Evolutionary conservation across 2,329 filamentous ascomycete genomes (phyloP), one percentile per base, ranked within the genome.

Genomic region (Ophiostoma triangulosporum): DNA sequence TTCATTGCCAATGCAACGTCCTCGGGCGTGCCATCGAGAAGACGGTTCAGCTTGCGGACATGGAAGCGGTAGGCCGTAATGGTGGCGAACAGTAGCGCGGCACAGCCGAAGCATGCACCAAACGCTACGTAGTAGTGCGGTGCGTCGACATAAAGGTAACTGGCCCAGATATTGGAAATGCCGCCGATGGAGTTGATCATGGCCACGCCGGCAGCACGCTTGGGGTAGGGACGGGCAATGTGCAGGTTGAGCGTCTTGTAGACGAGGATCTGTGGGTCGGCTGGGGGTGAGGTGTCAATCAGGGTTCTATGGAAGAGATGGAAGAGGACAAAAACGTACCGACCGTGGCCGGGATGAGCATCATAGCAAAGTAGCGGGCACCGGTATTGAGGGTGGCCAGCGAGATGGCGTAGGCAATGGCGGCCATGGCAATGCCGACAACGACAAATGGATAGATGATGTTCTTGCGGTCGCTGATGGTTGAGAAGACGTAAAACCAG

Each of bases 321-420:
- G 20, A 6, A 14, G 11, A 24, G 3, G n/a, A n/a, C n/a, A n/a
- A n/a, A n/a, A n/a, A 40, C 38, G 22, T 43, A 43, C 38, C 68
- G 1, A 64, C 69, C 6, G 66, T 62, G 52, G 66, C 68, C 0
- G 65, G 68, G 14, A 72, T 55, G 8, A 71, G 63, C 62, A 71
- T 67, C 65, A 71, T 69, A 48, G 68, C 60, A 55, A 71, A 70
- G 54, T 71, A 71, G 0, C 69, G 68, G 0, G 68, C 68, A 2
- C 65, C 67, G 4, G 65, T 57, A 52, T 69, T 69, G 7, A 63
- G 52, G 3, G 66, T 70, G 0, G 65, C 55, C 57, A 70, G 63
- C 0, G 64, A 60, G 26, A 70, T 69, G 46, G 70, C 65, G 53
- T 69, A 70, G 61, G 66, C 66, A 33, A 57, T 29, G 26, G 26